phyloP scores from a whole-genome alignment of 805 yeast genomes.

The Kodamaea leandrae region DNA sequence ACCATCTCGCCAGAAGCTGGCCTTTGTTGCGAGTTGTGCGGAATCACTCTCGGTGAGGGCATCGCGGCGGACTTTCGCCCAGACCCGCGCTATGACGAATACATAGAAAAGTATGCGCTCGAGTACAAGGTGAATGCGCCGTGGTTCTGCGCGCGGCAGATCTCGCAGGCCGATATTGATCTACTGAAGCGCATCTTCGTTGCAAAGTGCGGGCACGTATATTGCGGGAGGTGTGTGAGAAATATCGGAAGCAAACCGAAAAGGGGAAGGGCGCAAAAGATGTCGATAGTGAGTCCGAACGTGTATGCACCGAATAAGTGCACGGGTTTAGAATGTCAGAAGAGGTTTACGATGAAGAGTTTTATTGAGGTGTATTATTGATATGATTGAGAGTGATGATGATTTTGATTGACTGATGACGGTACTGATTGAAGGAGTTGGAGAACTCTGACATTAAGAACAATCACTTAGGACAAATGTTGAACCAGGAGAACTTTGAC shows the following conservation, averaged over 20 bases:
- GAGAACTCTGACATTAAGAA: too few species aligned
- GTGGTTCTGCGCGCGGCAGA: conserved; percentile 51
- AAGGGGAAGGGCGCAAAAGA: conserved; percentile 16
- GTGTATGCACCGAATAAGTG: conserved; percentile 57
- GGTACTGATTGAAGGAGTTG: background rate
- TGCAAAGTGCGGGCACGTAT: conserved; percentile 77
- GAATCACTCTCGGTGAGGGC: conserved; percentile 69
- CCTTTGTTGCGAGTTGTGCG: conserved; percentile 61
- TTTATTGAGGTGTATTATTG: conserved; percentile 51
- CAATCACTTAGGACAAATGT: too few species aligned
- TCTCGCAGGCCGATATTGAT: conserved; percentile 55
- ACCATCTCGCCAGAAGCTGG: conserved; percentile 20
- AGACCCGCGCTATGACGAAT: conserved; percentile 27
- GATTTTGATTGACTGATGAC: background rate
- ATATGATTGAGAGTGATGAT: too few species aligned
- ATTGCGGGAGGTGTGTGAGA: conserved; percentile 81
- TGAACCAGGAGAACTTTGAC: too few species aligned
- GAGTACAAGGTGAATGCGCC: conserved; percentile 53
- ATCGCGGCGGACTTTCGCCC: conserved; percentile 53
- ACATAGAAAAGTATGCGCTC: conserved; percentile 23
- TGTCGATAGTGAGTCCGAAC: conserved; percentile 33
- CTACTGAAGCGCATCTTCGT: conserved; percentile 65
- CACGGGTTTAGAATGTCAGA: conserved; percentile 51
- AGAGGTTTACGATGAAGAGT: conserved; percentile 39
- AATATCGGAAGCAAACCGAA: conserved; percentile 51